Conservation (phyloP, 2,329 filamentous ascomycete genomes). For the Fusarium agapanthi region DNA sequence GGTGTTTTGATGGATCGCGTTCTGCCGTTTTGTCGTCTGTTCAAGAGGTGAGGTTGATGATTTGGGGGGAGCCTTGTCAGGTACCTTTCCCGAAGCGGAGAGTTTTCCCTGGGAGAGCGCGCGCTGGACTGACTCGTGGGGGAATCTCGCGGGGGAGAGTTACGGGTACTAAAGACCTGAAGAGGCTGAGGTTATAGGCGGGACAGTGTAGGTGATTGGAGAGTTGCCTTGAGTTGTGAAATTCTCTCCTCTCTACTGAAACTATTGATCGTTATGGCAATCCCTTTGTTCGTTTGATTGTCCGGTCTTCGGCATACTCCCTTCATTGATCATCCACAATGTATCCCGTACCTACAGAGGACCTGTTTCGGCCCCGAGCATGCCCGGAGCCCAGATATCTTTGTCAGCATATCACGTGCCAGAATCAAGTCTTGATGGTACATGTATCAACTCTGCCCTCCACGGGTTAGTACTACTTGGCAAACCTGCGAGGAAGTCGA, state of each 20-base stretch:
- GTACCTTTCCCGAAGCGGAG: conserved; percentile 52
- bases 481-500: not conserved
- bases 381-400: not conserved
- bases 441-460: too few species aligned
- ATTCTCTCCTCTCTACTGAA: not conserved
- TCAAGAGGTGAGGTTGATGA: conserved; percentile 66
- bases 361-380: conserved; percentile 20
- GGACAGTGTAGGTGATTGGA: not conserved
- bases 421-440: too few species aligned
- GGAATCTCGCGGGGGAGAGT: conserved; percentile 24
- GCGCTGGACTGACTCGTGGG: conserved; percentile 29
- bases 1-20: conserved; percentile 62
- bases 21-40: conserved; percentile 59
- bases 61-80: conserved; percentile 52
- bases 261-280: not conserved
- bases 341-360: conserved; percentile 36
- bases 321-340: conserved; percentile 16
- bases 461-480: too few species aligned
- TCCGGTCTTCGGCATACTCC: not conserved
- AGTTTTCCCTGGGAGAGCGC: conserved; percentile 45
- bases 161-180: conserved; percentile 35
- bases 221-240: not conserved
- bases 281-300: not conserved
- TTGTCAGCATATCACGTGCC: conserved; percentile 34
- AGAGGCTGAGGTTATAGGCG: conserved; percentile 18